phyloP scores from a whole-genome alignment of 2,329 filamentous ascomycete genomes.

The Verticillium albo-atrum region DNA sequence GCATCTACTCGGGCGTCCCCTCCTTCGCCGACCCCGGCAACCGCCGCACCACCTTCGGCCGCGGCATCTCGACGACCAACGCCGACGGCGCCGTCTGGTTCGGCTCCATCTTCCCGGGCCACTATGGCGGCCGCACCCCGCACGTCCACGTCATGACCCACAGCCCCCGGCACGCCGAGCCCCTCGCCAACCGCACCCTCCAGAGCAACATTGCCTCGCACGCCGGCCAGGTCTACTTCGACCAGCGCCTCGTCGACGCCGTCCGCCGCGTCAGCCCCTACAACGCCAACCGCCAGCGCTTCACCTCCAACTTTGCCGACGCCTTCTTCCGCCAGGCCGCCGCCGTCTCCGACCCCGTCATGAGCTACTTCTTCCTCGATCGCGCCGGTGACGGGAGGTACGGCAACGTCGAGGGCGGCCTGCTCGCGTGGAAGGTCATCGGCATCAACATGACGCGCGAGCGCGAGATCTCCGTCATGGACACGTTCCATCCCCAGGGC shows the following conservation, averaged over 20 bases:
- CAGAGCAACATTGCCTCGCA: conserved; percentile 3
- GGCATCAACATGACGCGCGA: neutral
- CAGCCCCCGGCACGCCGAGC: neutral
- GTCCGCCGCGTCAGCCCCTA: neutral
- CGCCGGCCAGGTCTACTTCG: neutral
- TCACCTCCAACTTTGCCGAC: neutral
- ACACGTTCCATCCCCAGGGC: neutral
- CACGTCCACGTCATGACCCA: neutral
- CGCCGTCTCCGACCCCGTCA: neutral
- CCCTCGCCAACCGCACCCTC: conserved; percentile 4
- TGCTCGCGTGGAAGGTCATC: neutral
- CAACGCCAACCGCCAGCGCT: neutral
- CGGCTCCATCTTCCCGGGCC: neutral
- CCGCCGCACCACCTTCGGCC: neutral
- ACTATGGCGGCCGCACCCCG: neutral
- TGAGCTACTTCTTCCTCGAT: conserved; percentile 1
- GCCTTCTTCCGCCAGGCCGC: neutral
- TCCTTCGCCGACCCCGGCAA: conserved; percentile 1
- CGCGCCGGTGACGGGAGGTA: neutral
- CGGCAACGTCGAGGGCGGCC: neutral
- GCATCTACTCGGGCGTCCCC: conserved; percentile 8
- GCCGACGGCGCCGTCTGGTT: neutral
- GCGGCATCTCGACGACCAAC: neutral
- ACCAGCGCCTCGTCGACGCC: conserved; percentile 1
- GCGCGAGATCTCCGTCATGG: neutral